Evolutionary conservation across 2,329 filamentous ascomycete species (phyloP), one percentile per base, ranked within the genome.

Genomic region (Huntiella omanensis): DNA sequence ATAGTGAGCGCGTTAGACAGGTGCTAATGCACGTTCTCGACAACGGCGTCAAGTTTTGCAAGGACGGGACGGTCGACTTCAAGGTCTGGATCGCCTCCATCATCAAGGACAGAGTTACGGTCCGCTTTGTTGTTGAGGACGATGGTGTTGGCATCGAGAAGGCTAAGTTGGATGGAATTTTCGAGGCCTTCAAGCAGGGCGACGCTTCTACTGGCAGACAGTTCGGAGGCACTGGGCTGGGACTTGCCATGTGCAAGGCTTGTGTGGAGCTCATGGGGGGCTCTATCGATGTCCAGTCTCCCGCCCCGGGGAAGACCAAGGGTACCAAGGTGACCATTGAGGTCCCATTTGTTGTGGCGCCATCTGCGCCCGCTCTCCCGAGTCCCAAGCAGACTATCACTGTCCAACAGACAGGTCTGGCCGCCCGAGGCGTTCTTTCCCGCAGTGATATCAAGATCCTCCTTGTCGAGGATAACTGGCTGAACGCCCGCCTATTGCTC

Each of bases 91-190:
- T 78, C 37, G 70, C 76, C 49, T 69, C 67, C 38, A 78, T 86
- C 56, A 74, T 73, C 0, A 57, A 67, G 1, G 79, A 84, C 5
- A 70, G 64, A 0, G 72, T 83, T 19, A 71, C 77, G 38, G 71
- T 87, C 37, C 74, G 73, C 43, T 87, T 88, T 54, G 71, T 71
- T 0, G 70, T 91, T 4, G 73, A 82, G 57, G 83, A 91, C 53
- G 83, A 80, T 0, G 83, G 83, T 0, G 86, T 88, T 43, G 83
- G 83, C 3, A 87, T 88, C 32, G 79, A 85, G 52, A 78, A 86
- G 41, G 78, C 83, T 47, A 80, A 86, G 4, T 70, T 75, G 13
- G 77, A 76, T 54, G 71, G 71, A 34, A 65, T 88, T 1, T 91
- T 88, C 61, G 77, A 80, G 52, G 83, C 83, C 0, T 91, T 88